These are phyloP conservation scores for Psilocybe tampanensis DNA, from an alignment of 768 basidiomycete genomes.

Conservation along the genomic window DNA sequence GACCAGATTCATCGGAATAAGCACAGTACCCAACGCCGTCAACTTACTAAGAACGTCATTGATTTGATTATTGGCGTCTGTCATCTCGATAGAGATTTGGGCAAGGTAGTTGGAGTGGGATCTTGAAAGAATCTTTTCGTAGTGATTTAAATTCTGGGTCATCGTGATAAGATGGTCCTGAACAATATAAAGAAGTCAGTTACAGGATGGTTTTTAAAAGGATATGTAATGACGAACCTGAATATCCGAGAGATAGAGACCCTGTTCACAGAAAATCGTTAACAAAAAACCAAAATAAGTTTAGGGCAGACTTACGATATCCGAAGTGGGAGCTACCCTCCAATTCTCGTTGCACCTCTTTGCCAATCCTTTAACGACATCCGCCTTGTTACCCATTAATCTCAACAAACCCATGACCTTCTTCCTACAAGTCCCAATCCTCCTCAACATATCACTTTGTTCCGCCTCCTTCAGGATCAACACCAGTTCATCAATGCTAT, in stretches of 20 bases:
- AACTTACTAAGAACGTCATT: constrained; percentile 98
- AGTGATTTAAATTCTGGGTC: constrained; percentile 99
- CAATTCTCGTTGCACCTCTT: constrained; percentile 99
- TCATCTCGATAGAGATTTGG: constrained; percentile 99
- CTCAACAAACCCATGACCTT: constrained; percentile 98
- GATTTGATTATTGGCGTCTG: constrained; percentile 99
- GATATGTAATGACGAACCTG: constrained; percentile 49
- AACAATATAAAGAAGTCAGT: neutral
- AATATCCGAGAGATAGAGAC: constrained; percentile 93
- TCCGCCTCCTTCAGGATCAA: constrained; percentile 94
- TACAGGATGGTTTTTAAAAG: neutral
- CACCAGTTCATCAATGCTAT: constrained; percentile 97
- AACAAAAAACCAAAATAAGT: neutral
- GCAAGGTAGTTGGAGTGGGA: constrained; percentile 99
- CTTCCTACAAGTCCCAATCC: constrained; percentile 97
- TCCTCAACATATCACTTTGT: constrained; percentile 96
- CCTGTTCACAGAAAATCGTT: constrained; percentile 44
- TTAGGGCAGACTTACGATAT: constrained; percentile 65
- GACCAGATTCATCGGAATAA: constrained; percentile 96
- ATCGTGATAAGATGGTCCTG: constrained; percentile 97
- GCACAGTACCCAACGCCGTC: constrained; percentile 95
- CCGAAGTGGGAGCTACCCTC: constrained; percentile 96
- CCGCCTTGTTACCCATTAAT: constrained; percentile 99
- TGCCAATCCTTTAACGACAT: constrained; percentile 97
- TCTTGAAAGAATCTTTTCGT: constrained; percentile 98